These are phyloP conservation scores for Saccharomycopsis hybrid DNA, from an alignment of 1,139 yeast genomes.

Conservation along the genomic window DNA sequence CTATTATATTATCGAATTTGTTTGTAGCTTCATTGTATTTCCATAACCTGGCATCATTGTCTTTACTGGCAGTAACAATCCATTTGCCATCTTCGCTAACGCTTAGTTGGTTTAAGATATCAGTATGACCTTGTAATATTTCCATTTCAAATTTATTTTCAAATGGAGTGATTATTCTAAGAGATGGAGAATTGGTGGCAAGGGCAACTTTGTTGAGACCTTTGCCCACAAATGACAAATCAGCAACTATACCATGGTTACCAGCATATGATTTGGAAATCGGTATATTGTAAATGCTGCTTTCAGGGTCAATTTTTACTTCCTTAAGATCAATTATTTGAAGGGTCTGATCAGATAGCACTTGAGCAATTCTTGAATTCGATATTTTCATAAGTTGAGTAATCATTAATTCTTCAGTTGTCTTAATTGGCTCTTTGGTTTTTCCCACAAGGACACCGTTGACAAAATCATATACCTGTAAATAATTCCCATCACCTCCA, in stretches of 20 bases:
- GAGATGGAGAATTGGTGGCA: constrained; percentile 93
- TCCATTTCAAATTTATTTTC: constrained; percentile 53
- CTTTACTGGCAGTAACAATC: constrained; percentile 94
- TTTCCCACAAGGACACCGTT: constrained; percentile 35
- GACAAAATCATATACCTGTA: constrained; percentile 18
- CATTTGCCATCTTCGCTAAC: constrained; percentile 73
- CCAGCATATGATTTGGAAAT: constrained; percentile 66
- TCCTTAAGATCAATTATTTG: constrained; percentile 42
- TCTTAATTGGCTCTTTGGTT: constrained; percentile 44
- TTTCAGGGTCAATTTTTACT: constrained; percentile 25
- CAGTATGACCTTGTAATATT: constrained; percentile 75
- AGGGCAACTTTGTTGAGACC: constrained; percentile 52
- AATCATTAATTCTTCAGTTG: constrained; percentile 64
- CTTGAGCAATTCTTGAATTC: constrained; percentile 32
- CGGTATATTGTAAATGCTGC: constrained; percentile 30
- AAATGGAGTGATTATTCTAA: constrained; percentile 59
- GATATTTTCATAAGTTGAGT: constrained; percentile 30
- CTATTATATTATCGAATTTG: constrained; percentile 34
- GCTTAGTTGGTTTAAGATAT: constrained; percentile 76
- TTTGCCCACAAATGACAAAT: constrained; percentile 72
- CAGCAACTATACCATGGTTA: constrained; percentile 94
- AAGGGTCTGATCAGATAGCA: constrained; percentile 81
- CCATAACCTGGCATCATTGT: constrained; percentile 82
- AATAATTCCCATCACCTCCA: constrained; percentile 53
- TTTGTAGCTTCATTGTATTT: constrained; percentile 38